These are phyloP conservation scores for Rossbeevera mucosa DNA, from an alignment of 768 basidiomycete genomes.

Conservation along the genomic window DNA sequence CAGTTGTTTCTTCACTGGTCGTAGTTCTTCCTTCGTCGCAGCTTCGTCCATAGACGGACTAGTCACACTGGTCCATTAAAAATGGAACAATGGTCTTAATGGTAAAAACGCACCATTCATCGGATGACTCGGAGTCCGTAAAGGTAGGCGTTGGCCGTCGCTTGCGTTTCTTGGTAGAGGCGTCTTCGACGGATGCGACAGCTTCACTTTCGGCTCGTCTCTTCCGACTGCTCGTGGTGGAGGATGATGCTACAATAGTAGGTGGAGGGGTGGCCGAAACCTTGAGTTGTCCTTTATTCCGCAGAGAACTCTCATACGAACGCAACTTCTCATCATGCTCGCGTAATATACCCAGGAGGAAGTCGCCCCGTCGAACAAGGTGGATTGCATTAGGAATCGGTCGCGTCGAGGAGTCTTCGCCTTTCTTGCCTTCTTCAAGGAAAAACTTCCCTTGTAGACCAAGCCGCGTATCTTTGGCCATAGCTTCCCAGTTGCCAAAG, in stretches of 20 bases:
- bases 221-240: conserved; percentile 55
- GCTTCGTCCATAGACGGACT: conserved; percentile 96
- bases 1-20: conserved; percentile 95
- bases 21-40: conserved; percentile 87
- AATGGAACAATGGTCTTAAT: not conserved
- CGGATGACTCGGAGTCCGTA: conserved; percentile 90
- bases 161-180: conserved; percentile 69
- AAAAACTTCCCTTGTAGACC: conserved; percentile 92
- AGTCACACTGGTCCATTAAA: conserved; percentile 2
- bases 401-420: conserved; percentile 75
- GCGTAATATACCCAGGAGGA: conserved; percentile 75
- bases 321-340: conserved; percentile 90
- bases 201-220: conserved; percentile 84
- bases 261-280: conserved; percentile 73
- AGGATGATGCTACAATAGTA: conserved; percentile 62
- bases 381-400: conserved; percentile 98
- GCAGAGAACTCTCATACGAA: conserved; percentile 78
- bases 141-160: conserved; percentile 94
- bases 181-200: conserved; percentile 73
- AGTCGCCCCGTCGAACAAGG: conserved; percentile 94
- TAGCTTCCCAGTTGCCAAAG: conserved; percentile 96
- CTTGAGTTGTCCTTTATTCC: conserved; percentile 66
- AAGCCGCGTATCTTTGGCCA: conserved; percentile 82
- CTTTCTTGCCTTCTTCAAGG: conserved; percentile 96
- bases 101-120: conserved; percentile 69